A percentile compares a stretch with the other conserved stretches of the same genome.
These are phyloP conservation scores for Leersia perrieri DNA, from an alignment of 176 grass and related monocot genomes.

Conservation along the genomic window DNA sequence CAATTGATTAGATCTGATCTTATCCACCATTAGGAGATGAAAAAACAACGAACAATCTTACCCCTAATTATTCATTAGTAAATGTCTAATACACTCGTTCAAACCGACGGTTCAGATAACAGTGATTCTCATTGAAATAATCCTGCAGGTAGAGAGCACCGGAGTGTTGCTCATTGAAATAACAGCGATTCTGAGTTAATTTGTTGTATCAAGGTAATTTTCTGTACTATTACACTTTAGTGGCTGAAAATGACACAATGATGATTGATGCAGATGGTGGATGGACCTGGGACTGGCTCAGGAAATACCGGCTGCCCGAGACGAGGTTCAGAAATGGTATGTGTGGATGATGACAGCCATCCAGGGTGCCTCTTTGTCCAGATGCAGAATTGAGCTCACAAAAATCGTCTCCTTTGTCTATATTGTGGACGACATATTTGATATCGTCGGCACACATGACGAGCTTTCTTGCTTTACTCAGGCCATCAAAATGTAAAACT, in stretches of 20 bases:
- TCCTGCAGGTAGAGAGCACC: no score
- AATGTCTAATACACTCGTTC: no score
- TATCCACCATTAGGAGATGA: no score
- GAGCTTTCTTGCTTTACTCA: conserved; percentile 51
- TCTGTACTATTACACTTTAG: background rate
- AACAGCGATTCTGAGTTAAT: background rate
- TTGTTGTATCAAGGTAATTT: background rate
- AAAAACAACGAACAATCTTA: no score
- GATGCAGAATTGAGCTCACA: conserved; percentile 44
- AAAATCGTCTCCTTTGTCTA: conserved; percentile 66
- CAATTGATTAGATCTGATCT: no score
- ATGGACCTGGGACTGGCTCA: conserved; percentile 31
- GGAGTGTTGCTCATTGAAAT: no score
- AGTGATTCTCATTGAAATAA: no score
- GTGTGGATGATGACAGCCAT: conserved; percentile 40
- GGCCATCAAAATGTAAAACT: conserved; percentile 45
- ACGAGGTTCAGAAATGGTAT: conserved; percentile 63
- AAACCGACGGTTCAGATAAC: no score
- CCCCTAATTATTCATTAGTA: no score
- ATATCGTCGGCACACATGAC: conserved; percentile 42
- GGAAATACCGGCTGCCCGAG: conserved; percentile 32
- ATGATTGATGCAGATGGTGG: conserved; percentile 56
- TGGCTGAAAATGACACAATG: background rate
- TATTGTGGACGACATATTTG: conserved; percentile 77
- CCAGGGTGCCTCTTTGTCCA: conserved; percentile 33